Evolutionary conservation across 2,329 filamentous ascomycete genomes (phyloP).

Genomic region (Trichophaea hybrida): DNA sequence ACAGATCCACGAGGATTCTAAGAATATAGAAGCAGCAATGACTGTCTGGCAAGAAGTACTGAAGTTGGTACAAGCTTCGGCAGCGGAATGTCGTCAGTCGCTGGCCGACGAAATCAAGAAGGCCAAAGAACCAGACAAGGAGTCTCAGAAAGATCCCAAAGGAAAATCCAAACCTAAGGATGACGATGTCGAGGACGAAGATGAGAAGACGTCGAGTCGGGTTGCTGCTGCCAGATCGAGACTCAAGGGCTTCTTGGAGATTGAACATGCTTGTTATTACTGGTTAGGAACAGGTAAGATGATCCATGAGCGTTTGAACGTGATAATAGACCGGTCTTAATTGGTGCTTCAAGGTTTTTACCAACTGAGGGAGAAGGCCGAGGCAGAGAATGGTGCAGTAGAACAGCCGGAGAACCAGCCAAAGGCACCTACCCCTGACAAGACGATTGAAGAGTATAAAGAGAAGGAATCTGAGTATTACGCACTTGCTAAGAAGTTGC

Average conservation of each 20-base stretch:
- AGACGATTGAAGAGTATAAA: conserved; percentile 46
- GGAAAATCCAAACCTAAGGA: neutral
- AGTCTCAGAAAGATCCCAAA: conserved; percentile 25
- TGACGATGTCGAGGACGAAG: conserved; percentile 26
- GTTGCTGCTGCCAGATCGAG: conserved; percentile 8
- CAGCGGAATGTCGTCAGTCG: conserved; percentile 50
- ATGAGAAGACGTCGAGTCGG: conserved; percentile 3
- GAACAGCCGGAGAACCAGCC: too few relatives aligned
- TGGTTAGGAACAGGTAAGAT: conserved; percentile 12
- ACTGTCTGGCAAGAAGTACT: conserved; percentile 48
- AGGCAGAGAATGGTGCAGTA: conserved; percentile 4
- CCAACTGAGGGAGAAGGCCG: conserved; percentile 9
- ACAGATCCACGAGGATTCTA: conserved; percentile 46
- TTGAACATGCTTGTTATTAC: conserved; percentile 19
- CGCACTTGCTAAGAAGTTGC: conserved; percentile 59
- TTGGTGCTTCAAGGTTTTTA: neutral
- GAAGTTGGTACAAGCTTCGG: conserved; percentile 34
- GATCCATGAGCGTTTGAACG: neutral
- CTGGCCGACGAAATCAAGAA: conserved; percentile 38
- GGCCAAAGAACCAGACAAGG: conserved; percentile 26
- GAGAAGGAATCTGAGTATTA: conserved; percentile 59
- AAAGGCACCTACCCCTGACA: neutral
- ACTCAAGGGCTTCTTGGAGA: conserved; percentile 13
- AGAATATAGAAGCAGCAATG: conserved; percentile 46
- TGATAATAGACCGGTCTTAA: neutral